phyloP scores from a whole-genome alignment of 192 early-diverging fungal genomes.

The Phlyctochytrium planicorne region DNA sequence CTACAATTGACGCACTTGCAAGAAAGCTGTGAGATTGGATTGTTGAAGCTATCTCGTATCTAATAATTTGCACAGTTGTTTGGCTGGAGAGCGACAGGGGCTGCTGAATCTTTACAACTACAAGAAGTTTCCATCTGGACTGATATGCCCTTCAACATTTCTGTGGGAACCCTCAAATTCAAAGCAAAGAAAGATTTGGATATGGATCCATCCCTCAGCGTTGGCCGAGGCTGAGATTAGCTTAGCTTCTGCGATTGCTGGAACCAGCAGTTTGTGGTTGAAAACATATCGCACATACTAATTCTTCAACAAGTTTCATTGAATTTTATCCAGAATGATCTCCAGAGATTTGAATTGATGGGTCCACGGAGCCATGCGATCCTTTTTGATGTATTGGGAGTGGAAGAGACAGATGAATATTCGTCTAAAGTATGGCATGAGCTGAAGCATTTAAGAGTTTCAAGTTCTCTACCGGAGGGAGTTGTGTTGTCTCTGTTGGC shows the following conservation, averaged over 20 bases:
- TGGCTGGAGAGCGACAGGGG: slow-evolving; percentile 60
- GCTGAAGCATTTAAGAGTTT: slow-evolving; percentile 49
- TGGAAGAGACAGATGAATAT: slow-evolving; percentile 12
- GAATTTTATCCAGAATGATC: slow-evolving; percentile 25
- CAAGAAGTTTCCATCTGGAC: slow-evolving; percentile 53
- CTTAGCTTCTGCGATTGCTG: slow-evolving; percentile 19
- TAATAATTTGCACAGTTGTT: slow-evolving; percentile 45
- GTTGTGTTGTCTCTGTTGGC: slow-evolving; percentile 75
- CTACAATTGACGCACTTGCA: slow-evolving; percentile 39
- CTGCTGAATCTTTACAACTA: slow-evolving; percentile 50
- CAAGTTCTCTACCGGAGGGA: slow-evolving; percentile 77
- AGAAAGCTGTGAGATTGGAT: slow-evolving; percentile 12
- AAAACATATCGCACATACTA: too few species aligned
- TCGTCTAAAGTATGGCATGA: slow-evolving; percentile 20
- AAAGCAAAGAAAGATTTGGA: slow-evolving; percentile 60
- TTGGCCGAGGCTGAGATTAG: slow-evolving; percentile 40
- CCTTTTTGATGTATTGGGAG: slow-evolving; percentile 62
- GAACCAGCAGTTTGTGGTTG: too few species aligned
- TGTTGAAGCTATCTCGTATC: not conserved
- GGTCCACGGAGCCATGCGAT: slow-evolving; percentile 81
- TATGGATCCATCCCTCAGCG: slow-evolving; percentile 79
- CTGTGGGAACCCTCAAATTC: slow-evolving; percentile 65
- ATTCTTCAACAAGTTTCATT: slow-evolving; percentile 20
- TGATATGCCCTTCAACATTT: slow-evolving; percentile 72
- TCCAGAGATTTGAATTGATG: slow-evolving; percentile 83